These are phyloP conservation scores for Anacardium occidentale DNA, from an alignment of 345 rosid species.

Conservation along the genomic window DNA sequence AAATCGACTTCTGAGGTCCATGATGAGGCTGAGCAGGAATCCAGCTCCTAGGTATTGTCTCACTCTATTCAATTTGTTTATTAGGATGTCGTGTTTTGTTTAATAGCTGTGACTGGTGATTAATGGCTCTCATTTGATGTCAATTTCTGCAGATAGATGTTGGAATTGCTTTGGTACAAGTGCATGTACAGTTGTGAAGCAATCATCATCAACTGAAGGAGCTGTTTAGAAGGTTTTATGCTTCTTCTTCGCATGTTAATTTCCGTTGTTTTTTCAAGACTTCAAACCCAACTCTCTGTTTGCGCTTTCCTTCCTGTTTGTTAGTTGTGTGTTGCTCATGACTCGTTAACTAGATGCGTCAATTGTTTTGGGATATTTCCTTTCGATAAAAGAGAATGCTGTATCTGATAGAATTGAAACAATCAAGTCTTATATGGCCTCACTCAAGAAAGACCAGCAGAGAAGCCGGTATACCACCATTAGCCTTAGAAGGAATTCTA, in stretches of 20 bases:
- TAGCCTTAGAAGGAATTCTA: too few species aligned
- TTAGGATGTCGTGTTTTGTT: background rate
- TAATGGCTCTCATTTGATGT: background rate
- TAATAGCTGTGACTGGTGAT: background rate
- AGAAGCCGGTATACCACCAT: too few species aligned
- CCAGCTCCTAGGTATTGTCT: constrained; percentile 34
- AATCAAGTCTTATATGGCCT: too few species aligned
- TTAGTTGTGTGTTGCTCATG: background rate
- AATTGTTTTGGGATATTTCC: background rate
- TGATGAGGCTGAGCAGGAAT: constrained; percentile 31
- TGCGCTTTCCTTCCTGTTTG: background rate
- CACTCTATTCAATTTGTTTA: background rate
- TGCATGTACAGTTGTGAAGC: background rate
- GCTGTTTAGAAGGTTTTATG: background rate
- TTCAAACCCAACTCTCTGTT: background rate
- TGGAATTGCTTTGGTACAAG: background rate
- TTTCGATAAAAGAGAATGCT: background rate
- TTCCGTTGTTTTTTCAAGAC: background rate
- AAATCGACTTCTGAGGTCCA: constrained; percentile 29
- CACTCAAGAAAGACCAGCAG: too few species aligned
- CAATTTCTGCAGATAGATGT: constrained; percentile 1
- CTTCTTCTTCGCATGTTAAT: background rate
- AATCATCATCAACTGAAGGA: background rate
- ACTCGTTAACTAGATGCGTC: background rate
- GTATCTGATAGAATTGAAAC: too few species aligned